Evolutionary conservation across 768 basidiomycete genomes (phyloP).

Genomic region (Piloderma croceum): DNA sequence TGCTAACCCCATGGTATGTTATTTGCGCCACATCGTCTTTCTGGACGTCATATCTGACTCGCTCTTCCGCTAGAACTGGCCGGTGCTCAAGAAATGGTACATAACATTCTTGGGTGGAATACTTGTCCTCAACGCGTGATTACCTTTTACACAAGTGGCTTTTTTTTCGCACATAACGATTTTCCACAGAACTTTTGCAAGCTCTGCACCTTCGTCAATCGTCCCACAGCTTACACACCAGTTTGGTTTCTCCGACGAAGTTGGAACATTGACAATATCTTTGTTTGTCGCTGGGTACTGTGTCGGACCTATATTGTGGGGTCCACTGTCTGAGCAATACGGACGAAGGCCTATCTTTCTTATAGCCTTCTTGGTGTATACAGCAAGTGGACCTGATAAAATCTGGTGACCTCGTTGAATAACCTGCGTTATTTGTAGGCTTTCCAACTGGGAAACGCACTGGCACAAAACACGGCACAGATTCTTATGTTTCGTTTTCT

Average conservation of each 20-base stretch:
- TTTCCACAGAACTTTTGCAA: conserved; percentile 51
- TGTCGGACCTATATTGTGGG: conserved; percentile 58
- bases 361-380: conserved; percentile 50
- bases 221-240: conserved; percentile 37
- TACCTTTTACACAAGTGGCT: neutral
- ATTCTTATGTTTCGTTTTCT: conserved; percentile 38
- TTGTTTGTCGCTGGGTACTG: conserved; percentile 68
- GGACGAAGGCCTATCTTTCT: conserved; percentile 60
- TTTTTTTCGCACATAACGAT: neutral
- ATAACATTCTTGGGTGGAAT: conserved; percentile 43
- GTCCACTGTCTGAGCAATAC: conserved; percentile 45
- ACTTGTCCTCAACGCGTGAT: conserved; percentile 50
- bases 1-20: conserved; percentile 41
- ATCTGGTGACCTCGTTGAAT: too few species aligned
- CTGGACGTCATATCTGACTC: neutral
- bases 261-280: conserved; percentile 51
- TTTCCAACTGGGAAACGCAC: conserved; percentile 60
- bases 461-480: conserved; percentile 54
- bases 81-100: conserved; percentile 40
- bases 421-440: too few species aligned
- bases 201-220: conserved; percentile 51
- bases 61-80: conserved; percentile 43
- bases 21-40: conserved; percentile 3
- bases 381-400: conserved; percentile 39
- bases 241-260: conserved; percentile 45